Conservation (phyloP, 2,329 filamentous ascomycete genomes). For the Cercospora berteroae region DNA sequence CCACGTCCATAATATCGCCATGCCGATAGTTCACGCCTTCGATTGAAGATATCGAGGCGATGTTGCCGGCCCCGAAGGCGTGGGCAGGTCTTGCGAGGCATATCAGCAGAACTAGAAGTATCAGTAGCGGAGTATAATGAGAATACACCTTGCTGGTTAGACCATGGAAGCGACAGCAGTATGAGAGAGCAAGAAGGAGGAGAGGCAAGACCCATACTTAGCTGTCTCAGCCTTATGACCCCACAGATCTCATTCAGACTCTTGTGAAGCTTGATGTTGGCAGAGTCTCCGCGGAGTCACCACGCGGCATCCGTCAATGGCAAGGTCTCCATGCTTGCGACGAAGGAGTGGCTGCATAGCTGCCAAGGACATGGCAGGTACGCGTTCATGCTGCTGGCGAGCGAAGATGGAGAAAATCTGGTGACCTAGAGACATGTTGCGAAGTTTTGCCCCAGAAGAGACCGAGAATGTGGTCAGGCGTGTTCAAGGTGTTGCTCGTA, state of each 20-base stretch:
- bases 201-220: background rate
- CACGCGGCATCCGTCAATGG: background rate
- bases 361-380: background rate
- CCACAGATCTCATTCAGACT: background rate
- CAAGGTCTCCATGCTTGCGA: background rate
- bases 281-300: background rate
- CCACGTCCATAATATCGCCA: constrained; percentile 56
- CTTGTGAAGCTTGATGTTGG: background rate
- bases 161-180: background rate
- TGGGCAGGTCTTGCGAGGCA: constrained; percentile 29
- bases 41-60: constrained; percentile 74
- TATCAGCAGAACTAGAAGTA: constrained; percentile 23
- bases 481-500: background rate
- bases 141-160: background rate
- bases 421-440: background rate
- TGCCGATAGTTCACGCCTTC: constrained; percentile 54
- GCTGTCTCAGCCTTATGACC: background rate
- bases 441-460: background rate
- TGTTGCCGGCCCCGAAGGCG: constrained; percentile 62
- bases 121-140: constrained; percentile 6
- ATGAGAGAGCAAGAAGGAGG: background rate
- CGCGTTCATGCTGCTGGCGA: background rate
- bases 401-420: background rate
- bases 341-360: background rate
- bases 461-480: background rate